Conservation (phyloP, 179 eudicot species). For the Amaranthus tricolor region DNA sequence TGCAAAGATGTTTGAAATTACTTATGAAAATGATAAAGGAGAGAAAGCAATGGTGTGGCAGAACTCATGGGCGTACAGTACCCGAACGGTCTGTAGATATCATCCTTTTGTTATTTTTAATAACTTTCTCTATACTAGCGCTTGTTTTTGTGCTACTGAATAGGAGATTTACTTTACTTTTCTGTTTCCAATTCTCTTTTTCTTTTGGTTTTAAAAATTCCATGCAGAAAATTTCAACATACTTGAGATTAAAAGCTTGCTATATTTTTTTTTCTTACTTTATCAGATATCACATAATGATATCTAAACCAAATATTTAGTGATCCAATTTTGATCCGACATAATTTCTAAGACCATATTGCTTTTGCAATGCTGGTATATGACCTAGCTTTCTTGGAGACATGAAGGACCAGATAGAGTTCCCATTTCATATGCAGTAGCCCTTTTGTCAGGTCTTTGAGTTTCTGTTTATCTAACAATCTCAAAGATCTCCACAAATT, state of each 20-base stretch:
- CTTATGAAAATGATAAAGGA: conserved; percentile 87
- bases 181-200: background rate
- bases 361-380: background rate
- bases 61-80: conserved; percentile 99
- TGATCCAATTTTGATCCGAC: too few species aligned
- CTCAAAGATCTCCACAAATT: too few species aligned
- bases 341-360: background rate
- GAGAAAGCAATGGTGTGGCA: conserved; percentile 98
- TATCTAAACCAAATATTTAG: too few species aligned
- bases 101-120: background rate
- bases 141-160: background rate
- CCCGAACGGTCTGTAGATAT: conserved; percentile 28
- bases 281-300: too few species aligned
- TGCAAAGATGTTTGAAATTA: conserved; percentile 97
- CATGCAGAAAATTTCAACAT: background rate
- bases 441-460: background rate
- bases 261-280: too few species aligned
- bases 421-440: background rate
- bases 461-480: too few species aligned
- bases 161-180: background rate
- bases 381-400: background rate
- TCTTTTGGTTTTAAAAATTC: background rate
- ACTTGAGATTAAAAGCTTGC: background rate
- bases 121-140: background rate
- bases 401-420: background rate